Percentiles rank a stretch among this genome's conserved stretches.
Conservation (phyloP, 805 yeast genomes). For the Kluyveromyces lactis region DNA sequence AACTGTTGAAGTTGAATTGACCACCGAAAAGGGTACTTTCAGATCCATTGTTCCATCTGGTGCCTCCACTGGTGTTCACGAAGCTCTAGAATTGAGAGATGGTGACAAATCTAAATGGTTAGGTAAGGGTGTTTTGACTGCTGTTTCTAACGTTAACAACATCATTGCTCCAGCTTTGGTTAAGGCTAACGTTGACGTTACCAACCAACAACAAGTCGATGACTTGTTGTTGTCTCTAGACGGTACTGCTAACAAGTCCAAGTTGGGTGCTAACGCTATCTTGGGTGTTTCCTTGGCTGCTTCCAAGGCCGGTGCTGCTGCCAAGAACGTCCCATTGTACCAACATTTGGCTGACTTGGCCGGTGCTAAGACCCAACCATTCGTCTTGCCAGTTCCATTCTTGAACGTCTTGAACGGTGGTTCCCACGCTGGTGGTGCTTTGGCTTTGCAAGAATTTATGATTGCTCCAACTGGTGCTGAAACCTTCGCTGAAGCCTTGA, state of each 20-base stretch:
- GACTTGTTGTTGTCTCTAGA: slow-evolving; percentile 79
- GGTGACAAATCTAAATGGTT: slow-evolving; percentile 96
- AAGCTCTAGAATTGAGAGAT: slow-evolving; percentile 97
- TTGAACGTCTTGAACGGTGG: slow-evolving; percentile 99
- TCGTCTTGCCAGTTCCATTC: slow-evolving; percentile 97
- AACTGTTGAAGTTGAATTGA: slow-evolving; percentile 95
- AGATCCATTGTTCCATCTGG: slow-evolving; percentile 99
- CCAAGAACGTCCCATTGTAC: slow-evolving; percentile 88
- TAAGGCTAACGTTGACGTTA: slow-evolving; percentile 72
- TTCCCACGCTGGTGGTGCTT: slow-evolving; percentile 98
- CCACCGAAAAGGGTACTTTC: slow-evolving; percentile 89
- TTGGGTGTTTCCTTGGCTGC: slow-evolving; percentile 96
- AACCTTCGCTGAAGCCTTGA: slow-evolving; percentile 88
- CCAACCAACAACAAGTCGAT: slow-evolving; percentile 81
- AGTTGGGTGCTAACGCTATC: slow-evolving; percentile 97
- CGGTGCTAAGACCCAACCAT: slow-evolving; percentile 64
- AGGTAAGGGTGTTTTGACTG: slow-evolving; percentile 98
- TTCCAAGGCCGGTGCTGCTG: slow-evolving; percentile 98
- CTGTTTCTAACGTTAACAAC: slow-evolving; percentile 92
- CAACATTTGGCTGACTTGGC: slow-evolving; percentile 79
- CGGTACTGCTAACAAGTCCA: slow-evolving; percentile 96
- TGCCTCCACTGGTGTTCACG: slow-evolving; percentile 98
- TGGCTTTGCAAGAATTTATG: slow-evolving; percentile 99
- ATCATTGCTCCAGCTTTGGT: slow-evolving; percentile 91
- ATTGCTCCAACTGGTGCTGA: slow-evolving; percentile 91